phyloP scores from a whole-genome alignment of 2,329 filamentous ascomycete species.

The Chaetomiaceae sp. region DNA sequence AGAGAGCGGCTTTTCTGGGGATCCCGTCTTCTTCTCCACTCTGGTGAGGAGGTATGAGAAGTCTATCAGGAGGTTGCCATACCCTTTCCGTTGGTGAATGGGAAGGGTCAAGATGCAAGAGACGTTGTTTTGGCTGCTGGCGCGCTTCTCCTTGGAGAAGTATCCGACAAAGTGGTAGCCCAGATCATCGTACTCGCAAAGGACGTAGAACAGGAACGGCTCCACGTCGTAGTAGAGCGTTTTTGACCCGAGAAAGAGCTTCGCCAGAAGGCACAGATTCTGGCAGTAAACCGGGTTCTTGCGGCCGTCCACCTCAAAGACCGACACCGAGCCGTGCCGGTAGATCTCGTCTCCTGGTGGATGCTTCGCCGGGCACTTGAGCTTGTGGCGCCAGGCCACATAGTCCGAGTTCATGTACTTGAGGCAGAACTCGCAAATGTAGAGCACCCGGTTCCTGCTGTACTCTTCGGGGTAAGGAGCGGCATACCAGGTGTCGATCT shows the following conservation, averaged over 20 bases:
- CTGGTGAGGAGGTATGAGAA: constrained; percentile 96
- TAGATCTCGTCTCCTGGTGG: constrained; percentile 98
- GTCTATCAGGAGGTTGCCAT: constrained; percentile 93
- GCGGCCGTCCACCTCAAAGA: constrained; percentile 95
- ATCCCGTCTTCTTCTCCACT: constrained; percentile 89
- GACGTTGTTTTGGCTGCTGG: constrained; percentile 93
- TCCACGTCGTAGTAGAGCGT: constrained; percentile 98
- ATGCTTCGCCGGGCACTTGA: constrained; percentile 94
- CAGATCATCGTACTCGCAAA: constrained; percentile 86
- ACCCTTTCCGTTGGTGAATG: constrained; percentile 95
- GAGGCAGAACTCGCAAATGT: constrained; percentile 97
- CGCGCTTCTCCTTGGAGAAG: constrained; percentile 96
- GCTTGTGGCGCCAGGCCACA: constrained; percentile 94
- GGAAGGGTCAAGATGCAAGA: constrained; percentile 95
- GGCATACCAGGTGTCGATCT: constrained; percentile 99
- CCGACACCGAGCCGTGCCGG: constrained; percentile 81
- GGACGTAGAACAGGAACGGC: constrained; percentile 94
- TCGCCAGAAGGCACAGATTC: constrained; percentile 91
- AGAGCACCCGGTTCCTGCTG: constrained; percentile 91
- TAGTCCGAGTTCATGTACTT: constrained; percentile 99
- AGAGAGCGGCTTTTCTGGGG: constrained; percentile 92
- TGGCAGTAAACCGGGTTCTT: constrained; percentile 99
- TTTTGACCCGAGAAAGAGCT: constrained; percentile 97
- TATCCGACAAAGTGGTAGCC: constrained; percentile 99
- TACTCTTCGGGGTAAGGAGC: constrained; percentile 98